Evolutionary conservation across 148 eudicot species (phyloP).

Genomic region (Limonium bicolor): DNA sequence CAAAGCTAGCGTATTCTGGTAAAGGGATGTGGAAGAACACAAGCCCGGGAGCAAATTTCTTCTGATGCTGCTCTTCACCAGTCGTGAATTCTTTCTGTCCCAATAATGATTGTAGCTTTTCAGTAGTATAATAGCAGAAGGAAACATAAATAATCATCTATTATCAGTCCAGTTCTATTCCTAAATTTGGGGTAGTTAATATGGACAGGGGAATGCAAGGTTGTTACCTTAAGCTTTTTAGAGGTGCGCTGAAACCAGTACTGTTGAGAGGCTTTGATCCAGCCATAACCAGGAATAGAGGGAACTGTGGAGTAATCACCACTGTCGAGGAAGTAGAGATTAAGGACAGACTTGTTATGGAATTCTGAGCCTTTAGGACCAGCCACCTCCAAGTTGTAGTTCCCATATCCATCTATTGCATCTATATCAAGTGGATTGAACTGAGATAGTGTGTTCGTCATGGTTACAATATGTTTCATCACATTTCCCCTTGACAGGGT

Average conservation of each 20-base stretch:
- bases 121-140: too few relatives aligned
- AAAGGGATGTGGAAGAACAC: constrained; percentile 88
- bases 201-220: not conserved
- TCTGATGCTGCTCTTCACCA: constrained; percentile 28
- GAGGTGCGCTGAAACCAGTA: constrained; percentile 67
- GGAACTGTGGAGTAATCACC: constrained; percentile 86
- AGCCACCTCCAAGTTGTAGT: constrained; percentile 71
- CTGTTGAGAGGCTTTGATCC: constrained; percentile 93
- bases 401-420: constrained; percentile 78
- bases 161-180: not conserved
- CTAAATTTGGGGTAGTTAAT: not conserved
- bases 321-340: constrained; percentile 82
- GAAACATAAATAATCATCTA: too few relatives aligned
- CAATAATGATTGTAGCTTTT: too few relatives aligned
- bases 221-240: constrained; percentile 40
- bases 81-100: constrained; percentile 53
- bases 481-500: constrained; percentile 60
- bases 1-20: constrained; percentile 63
- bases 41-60: constrained; percentile 61
- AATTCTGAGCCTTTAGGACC: constrained; percentile 51
- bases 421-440: constrained; percentile 44
- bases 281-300: constrained; percentile 55
- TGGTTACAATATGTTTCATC: constrained; percentile 59
- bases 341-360: constrained; percentile 64
- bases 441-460: constrained; percentile 60